Conservation (phyloP, 106 monocot genomes). For the Agapanthus africanus region DNA sequence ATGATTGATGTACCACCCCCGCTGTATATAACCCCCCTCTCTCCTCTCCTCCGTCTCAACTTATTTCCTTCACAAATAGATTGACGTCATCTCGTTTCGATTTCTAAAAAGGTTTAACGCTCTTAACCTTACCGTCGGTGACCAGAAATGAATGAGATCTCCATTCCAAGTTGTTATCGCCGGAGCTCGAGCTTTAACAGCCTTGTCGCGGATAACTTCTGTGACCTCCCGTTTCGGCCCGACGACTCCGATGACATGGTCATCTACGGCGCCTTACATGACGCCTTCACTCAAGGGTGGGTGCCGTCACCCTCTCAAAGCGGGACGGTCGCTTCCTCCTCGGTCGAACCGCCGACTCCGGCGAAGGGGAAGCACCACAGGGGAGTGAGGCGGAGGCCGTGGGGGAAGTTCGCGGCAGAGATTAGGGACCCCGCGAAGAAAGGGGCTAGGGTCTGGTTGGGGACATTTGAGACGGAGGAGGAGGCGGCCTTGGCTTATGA, state of each 20-base stretch:
- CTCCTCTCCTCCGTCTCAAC: too few relatives aligned
- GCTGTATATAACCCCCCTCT: too few relatives aligned
- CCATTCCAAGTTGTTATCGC: slow-evolving; percentile 14
- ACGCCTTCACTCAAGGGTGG: slow-evolving; percentile 78
- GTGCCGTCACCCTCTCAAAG: slow-evolving; percentile 34
- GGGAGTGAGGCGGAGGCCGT: slow-evolving; percentile 49
- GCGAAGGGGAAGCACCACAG: slow-evolving; percentile 32
- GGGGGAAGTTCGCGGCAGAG: slow-evolving; percentile 36
- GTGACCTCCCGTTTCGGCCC: slow-evolving; percentile 60
- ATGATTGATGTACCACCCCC: too few relatives aligned
- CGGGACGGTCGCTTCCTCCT: slow-evolving; percentile 3
- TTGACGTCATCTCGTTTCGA: too few relatives aligned
- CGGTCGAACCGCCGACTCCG: not conserved
- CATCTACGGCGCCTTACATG: slow-evolving; percentile 48
- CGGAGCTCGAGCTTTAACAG: slow-evolving; percentile 64
- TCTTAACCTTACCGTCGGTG: too few relatives aligned
- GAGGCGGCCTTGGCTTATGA: slow-evolving; percentile 23
- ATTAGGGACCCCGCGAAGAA: slow-evolving; percentile 60
- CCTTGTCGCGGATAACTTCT: slow-evolving; percentile 62
- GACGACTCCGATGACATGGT: slow-evolving; percentile 95
- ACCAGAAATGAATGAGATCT: slow-evolving; percentile 18
- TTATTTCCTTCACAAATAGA: too few relatives aligned
- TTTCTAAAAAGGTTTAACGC: too few relatives aligned
- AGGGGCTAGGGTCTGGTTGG: slow-evolving; percentile 65
- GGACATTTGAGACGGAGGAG: slow-evolving; percentile 34